These are phyloP conservation scores for Hagleromyces aurorensis DNA, from an alignment of 805 yeast species.

Conservation along the genomic window DNA sequence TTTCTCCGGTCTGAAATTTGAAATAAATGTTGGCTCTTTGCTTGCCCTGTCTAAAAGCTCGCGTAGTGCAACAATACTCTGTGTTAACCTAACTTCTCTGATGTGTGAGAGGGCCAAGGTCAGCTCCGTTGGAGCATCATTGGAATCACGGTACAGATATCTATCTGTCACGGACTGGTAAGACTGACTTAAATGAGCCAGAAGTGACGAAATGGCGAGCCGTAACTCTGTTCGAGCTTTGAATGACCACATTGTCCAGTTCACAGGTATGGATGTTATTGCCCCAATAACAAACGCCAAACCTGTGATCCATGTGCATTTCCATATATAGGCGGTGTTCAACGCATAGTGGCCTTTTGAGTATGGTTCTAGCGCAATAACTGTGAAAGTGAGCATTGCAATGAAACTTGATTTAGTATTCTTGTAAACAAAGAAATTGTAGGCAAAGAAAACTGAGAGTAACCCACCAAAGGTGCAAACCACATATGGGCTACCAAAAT, in stretches of 20 bases:
- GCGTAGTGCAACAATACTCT: constrained; percentile 34
- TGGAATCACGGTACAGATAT: constrained; percentile 39
- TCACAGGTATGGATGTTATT: constrained; percentile 31
- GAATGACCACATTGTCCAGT: constrained; percentile 44
- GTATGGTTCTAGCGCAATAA: constrained; percentile 32
- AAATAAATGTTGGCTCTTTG: constrained; percentile 33
- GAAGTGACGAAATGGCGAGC: constrained; percentile 32
- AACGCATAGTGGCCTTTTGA: constrained; percentile 11
- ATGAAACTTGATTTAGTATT: constrained; percentile 40
- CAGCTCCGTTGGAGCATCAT: constrained; percentile 40
- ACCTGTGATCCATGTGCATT: constrained; percentile 35
- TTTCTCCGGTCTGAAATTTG: constrained; percentile 29
- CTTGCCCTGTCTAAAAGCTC: constrained; percentile 32
- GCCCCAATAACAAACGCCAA: constrained; percentile 35
- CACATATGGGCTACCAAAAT: constrained; percentile 34
- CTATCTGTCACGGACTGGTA: constrained; percentile 42
- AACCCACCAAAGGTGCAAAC: constrained; percentile 35
- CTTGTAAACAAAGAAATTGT: constrained; percentile 30
- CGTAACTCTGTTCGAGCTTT: constrained; percentile 37
- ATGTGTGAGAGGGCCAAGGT: constrained; percentile 38
- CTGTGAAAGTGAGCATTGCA: constrained; percentile 35
- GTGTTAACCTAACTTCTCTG: constrained; percentile 42
- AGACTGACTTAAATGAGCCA: constrained; percentile 38
- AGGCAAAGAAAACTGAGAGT: constrained; percentile 29
- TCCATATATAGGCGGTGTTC: constrained; percentile 28